A percentile compares a stretch with the other conserved stretches of the same genome.
phyloP scores from a whole-genome alignment of 2,329 filamentous ascomycete species.

The Paraphoma chrysanthemicola region DNA sequence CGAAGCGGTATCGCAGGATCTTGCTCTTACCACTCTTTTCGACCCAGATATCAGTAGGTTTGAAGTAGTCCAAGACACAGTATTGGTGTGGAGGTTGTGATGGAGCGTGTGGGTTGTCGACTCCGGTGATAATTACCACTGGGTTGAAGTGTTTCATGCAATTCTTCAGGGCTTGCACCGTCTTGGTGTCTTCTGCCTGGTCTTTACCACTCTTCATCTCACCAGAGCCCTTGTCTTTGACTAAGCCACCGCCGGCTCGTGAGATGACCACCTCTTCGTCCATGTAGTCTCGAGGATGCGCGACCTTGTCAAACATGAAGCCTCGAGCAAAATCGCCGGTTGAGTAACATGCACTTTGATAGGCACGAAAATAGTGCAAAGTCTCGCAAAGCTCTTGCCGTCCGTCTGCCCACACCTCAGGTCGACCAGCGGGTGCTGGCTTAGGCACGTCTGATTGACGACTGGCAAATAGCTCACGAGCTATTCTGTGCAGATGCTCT shows the following conservation, averaged over 20 bases:
- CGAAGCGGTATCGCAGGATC: conserved; percentile 68
- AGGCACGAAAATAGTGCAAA: conserved; percentile 66
- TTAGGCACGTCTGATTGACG: conserved; percentile 33
- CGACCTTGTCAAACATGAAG: conserved; percentile 65
- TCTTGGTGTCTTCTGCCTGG: conserved; percentile 47
- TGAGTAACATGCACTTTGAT: conserved; percentile 66
- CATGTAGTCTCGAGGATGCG: conserved; percentile 64
- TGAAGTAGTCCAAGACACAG: conserved; percentile 73
- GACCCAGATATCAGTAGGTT: conserved; percentile 71
- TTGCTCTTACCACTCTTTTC: conserved; percentile 59
- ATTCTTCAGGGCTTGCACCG: conserved; percentile 53
- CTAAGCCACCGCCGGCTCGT: conserved; percentile 64
- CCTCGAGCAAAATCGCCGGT: conserved; percentile 59
- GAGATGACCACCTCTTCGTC: conserved; percentile 69
- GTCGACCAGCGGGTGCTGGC: conserved; percentile 45
- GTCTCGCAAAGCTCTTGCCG: conserved; percentile 70
- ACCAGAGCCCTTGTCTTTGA: conserved; percentile 54
- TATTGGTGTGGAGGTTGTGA: conserved; percentile 64
- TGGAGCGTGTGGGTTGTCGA: conserved; percentile 57
- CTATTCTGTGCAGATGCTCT: conserved; percentile 11
- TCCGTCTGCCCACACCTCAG: conserved; percentile 63
- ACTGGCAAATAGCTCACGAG: conserved; percentile 19
- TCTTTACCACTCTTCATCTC: conserved; percentile 57
- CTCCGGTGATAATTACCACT: conserved; percentile 60
- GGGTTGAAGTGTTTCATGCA: conserved; percentile 57